Evolutionary conservation across 2,329 filamentous ascomycete genomes (phyloP), one percentile per base, ranked within the genome.

Genomic region (Tolypocladium capitatum): DNA sequence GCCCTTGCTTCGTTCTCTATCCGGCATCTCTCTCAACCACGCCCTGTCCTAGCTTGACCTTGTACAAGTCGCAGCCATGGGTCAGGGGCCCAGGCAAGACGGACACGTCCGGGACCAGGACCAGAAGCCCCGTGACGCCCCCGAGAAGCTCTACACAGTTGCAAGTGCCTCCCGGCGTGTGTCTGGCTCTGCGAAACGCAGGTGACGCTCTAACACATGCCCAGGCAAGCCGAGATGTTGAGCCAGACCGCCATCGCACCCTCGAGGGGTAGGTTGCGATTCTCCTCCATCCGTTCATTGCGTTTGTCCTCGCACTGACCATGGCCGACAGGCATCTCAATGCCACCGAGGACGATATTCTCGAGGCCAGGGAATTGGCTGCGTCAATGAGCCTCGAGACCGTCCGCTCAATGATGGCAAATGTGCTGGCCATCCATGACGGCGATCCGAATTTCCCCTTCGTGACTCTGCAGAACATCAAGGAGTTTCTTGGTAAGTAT

Each of bases 301-400:
- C 24, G 9, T 18, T 24, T 2, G 24, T 9, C 24, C 4, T 13
- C 5, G 35, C 11, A 5, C 35, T 41, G 10, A 42, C 9, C 13
- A 13, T 16, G 13, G 4, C 3, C 18, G 4, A 18, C 7, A 51
- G 49, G 21, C 47, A 58, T 8, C 57, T 70, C 38, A 62, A 64
- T 44, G 66, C 66, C 20, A 69, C 68, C 5, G 67, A 68, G 42
- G 62, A 68, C 49, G 68, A 71, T 52, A 55, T 70, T 18, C 58
- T 68, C n/a, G 66, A 71, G 51, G 69, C 68, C 27, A 69, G 60
- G 52, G 65, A 64, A 32, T 49, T 63, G 33, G 67, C 67, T 2
- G 57, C 54, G 21, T 62, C 47, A 36, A 58, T 65, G 47, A 62
- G 58, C 31, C 58, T 66, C n/a, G 63, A 64, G 28, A 59, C 63